Conservation (phyloP, 2,329 filamentous ascomycete genomes). For the Fusarium goolgardi region DNA sequence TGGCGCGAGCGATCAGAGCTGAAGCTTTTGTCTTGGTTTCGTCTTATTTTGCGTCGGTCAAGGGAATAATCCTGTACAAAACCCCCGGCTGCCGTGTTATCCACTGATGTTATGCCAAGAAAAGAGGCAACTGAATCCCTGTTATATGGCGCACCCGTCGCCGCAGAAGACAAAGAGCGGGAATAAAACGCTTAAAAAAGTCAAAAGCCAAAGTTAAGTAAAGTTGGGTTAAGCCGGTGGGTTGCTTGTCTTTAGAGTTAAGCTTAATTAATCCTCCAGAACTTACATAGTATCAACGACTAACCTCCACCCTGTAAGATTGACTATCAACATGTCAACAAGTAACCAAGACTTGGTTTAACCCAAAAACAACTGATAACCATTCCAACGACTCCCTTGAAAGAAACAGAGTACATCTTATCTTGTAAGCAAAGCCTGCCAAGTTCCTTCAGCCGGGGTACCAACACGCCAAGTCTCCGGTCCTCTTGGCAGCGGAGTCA, state of each 20-base stretch:
- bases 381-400: neutral
- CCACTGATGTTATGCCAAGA: conserved; percentile 21
- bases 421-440: conserved; percentile 5
- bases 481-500: conserved; percentile 41
- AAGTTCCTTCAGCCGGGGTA: neutral
- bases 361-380: neutral
- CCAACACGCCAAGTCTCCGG: conserved; percentile 36
- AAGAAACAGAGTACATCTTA: neutral
- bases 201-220: neutral
- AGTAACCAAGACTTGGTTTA: no score
- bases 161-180: conserved; percentile 14
- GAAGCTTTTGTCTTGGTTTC: neutral
- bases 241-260: conserved; percentile 19
- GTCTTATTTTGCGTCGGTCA: conserved; percentile 9
- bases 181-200: conserved; percentile 17
- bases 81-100: conserved; percentile 18
- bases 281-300: neutral
- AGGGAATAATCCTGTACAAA: neutral
- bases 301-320: neutral
- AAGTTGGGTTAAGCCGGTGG: neutral
- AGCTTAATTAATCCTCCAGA: conserved; percentile 28
- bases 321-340: neutral
- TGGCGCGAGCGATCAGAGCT: conserved; percentile 9
- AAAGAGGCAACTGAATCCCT: conserved; percentile 18
- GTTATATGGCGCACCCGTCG: conserved; percentile 32